Evolutionary conservation across 768 basidiomycete genomes (phyloP), one percentile per base, ranked within the genome.

Genomic region (Agaricus bisporus): DNA sequence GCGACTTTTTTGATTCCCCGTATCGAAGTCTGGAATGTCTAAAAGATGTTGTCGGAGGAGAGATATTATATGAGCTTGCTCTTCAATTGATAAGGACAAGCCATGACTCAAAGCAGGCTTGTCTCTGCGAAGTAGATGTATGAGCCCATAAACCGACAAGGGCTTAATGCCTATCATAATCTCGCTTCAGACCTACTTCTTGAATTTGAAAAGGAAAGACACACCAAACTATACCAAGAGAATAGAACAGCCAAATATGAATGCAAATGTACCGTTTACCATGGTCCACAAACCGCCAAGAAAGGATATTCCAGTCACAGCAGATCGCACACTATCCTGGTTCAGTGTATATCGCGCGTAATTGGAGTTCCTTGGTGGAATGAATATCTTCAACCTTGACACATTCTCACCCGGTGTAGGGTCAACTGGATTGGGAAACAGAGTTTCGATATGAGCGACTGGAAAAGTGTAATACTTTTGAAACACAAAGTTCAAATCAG

Each of bases 251-350:
- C 57, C 57, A 20, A 58, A 58, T 37, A 51, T 37, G 17, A 55
- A 20, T 10, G 54, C 26, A 39, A 58, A 55, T 28, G 47, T 17
- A 12, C 57, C 54, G n/a, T 46, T 42, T 10, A 51, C 10, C 14
- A 46, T 41, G 2, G 45, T 55, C 57, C 57, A 58, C 25, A 58
- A 38, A 48, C 57, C 57, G 11, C 57, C 57, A 10, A 51, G 28
- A 35, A 32, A 32, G 7, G 54, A 22, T 11, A 58, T 18, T 15
- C 57, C 57, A 29, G 26, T 29, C 22, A 55, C 5, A 28, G 55
- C 48, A 4, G 57, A 50, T 22, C 51, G 44, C 18, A 50, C 57
- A 36, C 39, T 37, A 26, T 58, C 57, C 39, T 53, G 51, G 10
- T 15, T 48, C 5, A 48, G 10, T n/a, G 17, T 20, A 14, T 48